Evolutionary conservation across 2,329 filamentous ascomycete species (phyloP).

Genomic region (Neospermospora avenae): DNA sequence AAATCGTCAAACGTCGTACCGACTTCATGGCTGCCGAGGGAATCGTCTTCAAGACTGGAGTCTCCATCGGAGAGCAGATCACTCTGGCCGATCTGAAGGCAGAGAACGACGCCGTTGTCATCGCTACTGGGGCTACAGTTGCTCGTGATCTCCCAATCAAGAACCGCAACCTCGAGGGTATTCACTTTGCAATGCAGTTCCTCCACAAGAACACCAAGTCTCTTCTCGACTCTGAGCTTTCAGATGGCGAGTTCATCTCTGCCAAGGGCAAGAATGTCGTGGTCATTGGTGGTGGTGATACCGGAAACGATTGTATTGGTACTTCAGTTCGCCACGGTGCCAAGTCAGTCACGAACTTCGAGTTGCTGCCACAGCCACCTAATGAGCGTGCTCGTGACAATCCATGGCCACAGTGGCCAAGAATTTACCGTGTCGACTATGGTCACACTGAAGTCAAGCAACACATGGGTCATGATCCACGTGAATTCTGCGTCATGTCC

Average conservation of each 20-base stretch:
- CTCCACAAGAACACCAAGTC: slow-evolving; percentile 97
- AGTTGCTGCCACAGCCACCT: slow-evolving; percentile 88
- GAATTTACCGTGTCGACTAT: slow-evolving; percentile 98
- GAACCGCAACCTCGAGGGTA: slow-evolving; percentile 80
- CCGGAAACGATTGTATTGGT: slow-evolving; percentile 96
- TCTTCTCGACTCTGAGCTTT: slow-evolving; percentile 83
- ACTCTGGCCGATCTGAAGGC: slow-evolving; percentile 68
- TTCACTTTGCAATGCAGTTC: slow-evolving; percentile 98
- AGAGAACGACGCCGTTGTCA: slow-evolving; percentile 77
- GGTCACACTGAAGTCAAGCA: slow-evolving; percentile 94
- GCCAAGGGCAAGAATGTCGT: slow-evolving; percentile 95
- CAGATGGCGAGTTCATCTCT: slow-evolving; percentile 82
- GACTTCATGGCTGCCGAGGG: slow-evolving; percentile 94
- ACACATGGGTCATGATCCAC: slow-evolving; percentile 92
- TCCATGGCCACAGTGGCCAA: slow-evolving; percentile 97
- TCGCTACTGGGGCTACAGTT: slow-evolving; percentile 90
- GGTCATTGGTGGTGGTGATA: slow-evolving; percentile 96
- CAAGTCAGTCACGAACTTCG: slow-evolving; percentile 95
- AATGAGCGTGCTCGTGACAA: slow-evolving; percentile 89
- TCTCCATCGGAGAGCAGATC: slow-evolving; percentile 72
- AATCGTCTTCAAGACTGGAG: slow-evolving; percentile 74
- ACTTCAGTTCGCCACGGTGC: slow-evolving; percentile 94
- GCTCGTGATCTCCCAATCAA: slow-evolving; percentile 90
- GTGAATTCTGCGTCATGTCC: slow-evolving; percentile 98
- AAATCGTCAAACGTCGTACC: slow-evolving; percentile 89